These are phyloP conservation scores for Botrytis elliptica DNA, from an alignment of 2,329 filamentous ascomycete genomes.

Conservation along the genomic window DNA sequence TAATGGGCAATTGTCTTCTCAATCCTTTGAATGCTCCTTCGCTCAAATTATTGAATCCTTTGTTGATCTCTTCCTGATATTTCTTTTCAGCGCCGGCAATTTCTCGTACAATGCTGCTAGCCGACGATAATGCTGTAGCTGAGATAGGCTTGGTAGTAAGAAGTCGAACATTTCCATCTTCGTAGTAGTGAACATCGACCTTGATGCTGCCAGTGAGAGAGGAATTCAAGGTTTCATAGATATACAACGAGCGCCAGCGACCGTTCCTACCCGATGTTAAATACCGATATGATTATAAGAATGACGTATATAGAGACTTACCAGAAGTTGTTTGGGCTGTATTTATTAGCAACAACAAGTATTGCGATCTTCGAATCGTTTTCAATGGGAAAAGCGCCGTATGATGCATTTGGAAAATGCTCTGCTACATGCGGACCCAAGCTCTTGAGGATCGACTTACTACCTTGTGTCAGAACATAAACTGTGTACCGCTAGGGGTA, in stretches of 20 bases:
- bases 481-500: constrained; percentile 18
- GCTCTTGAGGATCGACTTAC: constrained; percentile 80
- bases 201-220: constrained; percentile 77
- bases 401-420: constrained; percentile 80
- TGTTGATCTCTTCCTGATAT: constrained; percentile 95
- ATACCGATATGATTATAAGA: not conserved
- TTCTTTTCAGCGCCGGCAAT: constrained; percentile 81
- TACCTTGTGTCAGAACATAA: constrained; percentile 41
- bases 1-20: constrained; percentile 90
- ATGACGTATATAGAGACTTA: constrained; percentile 41
- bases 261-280: constrained; percentile 67
- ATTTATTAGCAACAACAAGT: constrained; percentile 90
- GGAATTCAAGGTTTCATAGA: constrained; percentile 68
- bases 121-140: constrained; percentile 58
- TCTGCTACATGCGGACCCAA: constrained; percentile 75
- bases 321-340: constrained; percentile 98
- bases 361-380: constrained; percentile 75
- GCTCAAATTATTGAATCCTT: constrained; percentile 81
- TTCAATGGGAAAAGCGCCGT: constrained; percentile 79
- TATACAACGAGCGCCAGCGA: constrained; percentile 89
- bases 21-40: constrained; percentile 95
- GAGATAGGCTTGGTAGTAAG: constrained; percentile 79
- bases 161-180: constrained; percentile 95
- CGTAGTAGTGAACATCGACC: constrained; percentile 98
- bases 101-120: constrained; percentile 63